Evolutionary conservation across 768 basidiomycete species (phyloP), one percentile per base, ranked within the genome.

Genomic region (Mrakia gelida): DNA sequence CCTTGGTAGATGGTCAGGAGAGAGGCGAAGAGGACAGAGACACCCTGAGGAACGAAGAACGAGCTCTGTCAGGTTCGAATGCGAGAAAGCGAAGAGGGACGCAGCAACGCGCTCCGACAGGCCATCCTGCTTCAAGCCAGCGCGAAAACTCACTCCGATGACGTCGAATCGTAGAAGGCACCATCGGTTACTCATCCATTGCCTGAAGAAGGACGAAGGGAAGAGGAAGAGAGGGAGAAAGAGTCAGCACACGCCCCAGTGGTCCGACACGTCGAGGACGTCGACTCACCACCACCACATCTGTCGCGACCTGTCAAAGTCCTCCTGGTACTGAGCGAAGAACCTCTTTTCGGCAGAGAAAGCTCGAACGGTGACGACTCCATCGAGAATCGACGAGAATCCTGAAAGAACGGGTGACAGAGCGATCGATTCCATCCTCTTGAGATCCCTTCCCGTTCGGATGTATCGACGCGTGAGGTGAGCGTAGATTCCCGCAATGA

Each of bases 161-260:
- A 86, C 80, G 83, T 97, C 94, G 82, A 94, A 95, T 79, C 92
- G 90, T 75, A 95, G 84, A 56, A 95, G 85, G 2, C 95, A 86
- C 92, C 92, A 94, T 71, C 93, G 86, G 80, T 93, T 94, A 11
- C 89, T 90, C 93, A 94, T 93, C 93, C 93, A 94, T 84, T 92
- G 92, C 26, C 49, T 52, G 49, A 16, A 16, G 49, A 15, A 18
- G 49, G 86, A 88, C 1, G 59, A 59, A 59, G 59, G 59, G 4
- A 18, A 3, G 10, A 15, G 59, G 26, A 21, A 21, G 23, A 3
- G 10, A 15, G 59, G 26, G 54, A 21, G 23, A 23, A 56, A 21
- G 52, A 54, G 52, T 56, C 54, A 56, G 54, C 21, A n/a, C 54
- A 18, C 38, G 38, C 38, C n/a, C n/a, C n/a, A n/a, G 38, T 8